Conservation (phyloP, 2,329 filamentous ascomycete species). For the Arthrobotrys pseudoclavata region DNA sequence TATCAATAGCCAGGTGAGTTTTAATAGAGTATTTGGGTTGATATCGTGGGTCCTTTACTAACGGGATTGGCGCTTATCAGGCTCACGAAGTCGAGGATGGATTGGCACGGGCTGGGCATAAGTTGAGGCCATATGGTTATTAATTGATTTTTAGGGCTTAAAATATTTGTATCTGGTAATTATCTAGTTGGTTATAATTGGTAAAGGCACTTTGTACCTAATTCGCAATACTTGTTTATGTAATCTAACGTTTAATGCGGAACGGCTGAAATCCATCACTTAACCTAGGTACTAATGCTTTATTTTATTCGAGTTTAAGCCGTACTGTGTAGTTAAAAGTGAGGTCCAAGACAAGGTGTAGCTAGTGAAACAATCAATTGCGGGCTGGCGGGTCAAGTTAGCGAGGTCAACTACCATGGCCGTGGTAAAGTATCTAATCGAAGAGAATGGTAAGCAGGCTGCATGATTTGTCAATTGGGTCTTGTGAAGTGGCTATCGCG, state of each 20-base stretch:
- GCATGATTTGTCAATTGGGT: background rate
- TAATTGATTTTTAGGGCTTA: background rate
- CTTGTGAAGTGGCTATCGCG: background rate
- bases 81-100: constrained; percentile 25
- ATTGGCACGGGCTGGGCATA: constrained; percentile 1
- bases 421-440: background rate
- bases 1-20: constrained; percentile 79
- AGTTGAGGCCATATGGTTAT: constrained; percentile 26
- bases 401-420: constrained; percentile 6
- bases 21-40: constrained; percentile 61
- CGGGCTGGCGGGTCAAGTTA: background rate
- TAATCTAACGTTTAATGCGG: constrained; percentile 4
- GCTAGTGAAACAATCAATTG: constrained; percentile 1
- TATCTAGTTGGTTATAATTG: background rate
- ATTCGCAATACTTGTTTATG: background rate
- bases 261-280: background rate
- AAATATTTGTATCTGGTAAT: background rate
- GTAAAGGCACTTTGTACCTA: background rate
- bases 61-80: constrained; percentile 2
- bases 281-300: background rate
- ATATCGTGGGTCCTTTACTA: background rate
- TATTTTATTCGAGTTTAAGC: background rate
- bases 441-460: background rate
- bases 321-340: background rate
- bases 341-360: background rate